Base-by-base conservation (phyloP, 2,329 filamentous ascomycete genomes). In the Parastagonospora avenae region DNA sequence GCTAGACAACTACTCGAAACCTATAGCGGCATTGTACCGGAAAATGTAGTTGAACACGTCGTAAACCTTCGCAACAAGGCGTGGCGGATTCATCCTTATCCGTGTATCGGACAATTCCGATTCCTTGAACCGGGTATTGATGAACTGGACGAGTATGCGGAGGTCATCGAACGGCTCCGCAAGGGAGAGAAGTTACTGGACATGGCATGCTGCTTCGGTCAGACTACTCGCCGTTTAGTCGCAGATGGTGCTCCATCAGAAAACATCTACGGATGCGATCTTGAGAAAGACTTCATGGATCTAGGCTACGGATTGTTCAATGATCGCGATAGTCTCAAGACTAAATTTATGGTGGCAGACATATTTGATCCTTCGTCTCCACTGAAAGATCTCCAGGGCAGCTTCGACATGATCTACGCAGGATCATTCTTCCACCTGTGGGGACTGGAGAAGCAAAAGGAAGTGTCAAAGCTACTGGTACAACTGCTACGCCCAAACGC, bases 311-410 rank as follows among this genome's bases (percentile, higher is more conserved):
- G 64, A 42, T 59, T 73, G 15, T 73, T 73, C 50, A 36, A 42
- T 6, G 70, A 74, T 46, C 51, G 49, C 24, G 63, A 72, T n/a
- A 74, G 48, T 30, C 69, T 85, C 4, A 72, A 73, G 15, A 76
- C 76, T 2, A 74, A 73, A 1, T 84, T 85, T 54, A 68, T 85
- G 28, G 62, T 76, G 1, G 82, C 80, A 16, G 78, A 84, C 52
- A 70, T 84, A 52, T 66, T 83, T 37, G 66, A 67, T 9, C 28
- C 57, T 7, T 44, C 62, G 9, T 72, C 71, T 1, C 41, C 59
- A 7, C 57, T 74, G 5, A 48, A 59, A 3, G 45, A 62, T 0
- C 42, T 76, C 6, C 55, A 62, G 2, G 64, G 63, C 11, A 29
- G 69, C 10, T 49, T 78, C 5, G 70, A 76, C 33, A 71, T 78